Evolutionary conservation across 2,329 filamentous ascomycete species (phyloP), one percentile per base, ranked within the genome.

Genomic region (Fusarium avenaceum): DNA sequence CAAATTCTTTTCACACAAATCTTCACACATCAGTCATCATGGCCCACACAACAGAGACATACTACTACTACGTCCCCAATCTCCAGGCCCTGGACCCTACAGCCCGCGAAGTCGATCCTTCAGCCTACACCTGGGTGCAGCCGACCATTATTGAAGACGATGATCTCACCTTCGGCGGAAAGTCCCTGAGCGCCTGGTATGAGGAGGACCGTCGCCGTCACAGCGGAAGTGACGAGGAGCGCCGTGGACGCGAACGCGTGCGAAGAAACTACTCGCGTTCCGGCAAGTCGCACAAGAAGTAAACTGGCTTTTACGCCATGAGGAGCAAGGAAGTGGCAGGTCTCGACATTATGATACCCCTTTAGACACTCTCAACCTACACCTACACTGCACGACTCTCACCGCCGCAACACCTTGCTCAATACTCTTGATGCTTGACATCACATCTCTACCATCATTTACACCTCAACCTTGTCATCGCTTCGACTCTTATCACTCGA

Each of bases 81-180:
- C 63, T 76, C 17, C 72, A 72, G 67, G 67, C 75, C 42, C 67
- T 78, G 58, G 77, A 80, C 65, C 58, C 78, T 33, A 71, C 75
- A 42, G 74, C 76, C 11, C 63, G 71, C 44, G 76, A 80, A 66
- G 70, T 79, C 62, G 79, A 80, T 57, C 66, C 72, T 61, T 60
- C 69, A 55, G 72, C 76, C 42, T 75, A 78, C 61, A 64, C 77
- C 45, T 88, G 85, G 86, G 82, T 86, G 65, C 80, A 84, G 54
- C 82, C 84, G 33, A 88, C 84, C 48, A 79, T 86, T 63, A 89
- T 89, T 70, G 86, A 89, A 57, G 86, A 89, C 72, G 86, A 88
- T 57, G 86, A 89, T 67, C 79, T 89, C 38, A 87, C 83, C 75
- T 89, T 88, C 70, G 85, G 86, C 57, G 86, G 86, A 71, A 89